These are phyloP conservation scores for Venturia nashicola DNA, from an alignment of 2,329 filamentous ascomycete genomes.

Conservation along the genomic window DNA sequence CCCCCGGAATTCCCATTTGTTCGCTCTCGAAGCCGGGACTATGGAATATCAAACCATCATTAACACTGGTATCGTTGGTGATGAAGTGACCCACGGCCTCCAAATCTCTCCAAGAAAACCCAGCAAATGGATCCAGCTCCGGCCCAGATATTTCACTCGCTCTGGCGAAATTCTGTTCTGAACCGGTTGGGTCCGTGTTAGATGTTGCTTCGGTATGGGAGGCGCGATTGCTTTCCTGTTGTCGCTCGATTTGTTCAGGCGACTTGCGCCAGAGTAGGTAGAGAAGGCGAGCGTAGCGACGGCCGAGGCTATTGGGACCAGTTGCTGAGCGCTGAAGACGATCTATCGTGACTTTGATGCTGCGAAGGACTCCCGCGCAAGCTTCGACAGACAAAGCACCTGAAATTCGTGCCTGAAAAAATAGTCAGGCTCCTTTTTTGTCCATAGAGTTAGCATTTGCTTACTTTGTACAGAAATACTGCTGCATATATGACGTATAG, in stretches of 20 bases:
- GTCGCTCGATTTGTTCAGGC: not conserved
- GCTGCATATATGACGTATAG: conserved; percentile 37
- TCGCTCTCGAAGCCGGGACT: not conserved
- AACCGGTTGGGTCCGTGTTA: not conserved
- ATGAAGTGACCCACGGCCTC: not conserved
- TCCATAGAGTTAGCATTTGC: not conserved
- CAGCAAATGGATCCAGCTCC: not conserved
- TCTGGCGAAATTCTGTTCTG: not conserved
- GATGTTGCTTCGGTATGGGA: not conserved
- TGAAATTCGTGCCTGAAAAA: not conserved
- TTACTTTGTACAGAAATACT: conserved; percentile 30
- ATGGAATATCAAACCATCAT: not conserved
- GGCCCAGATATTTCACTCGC: not conserved
- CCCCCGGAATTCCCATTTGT: not conserved
- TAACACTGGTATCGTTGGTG: not conserved
- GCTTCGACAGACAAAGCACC: not conserved
- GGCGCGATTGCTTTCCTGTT: not conserved
- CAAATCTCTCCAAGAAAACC: not conserved
- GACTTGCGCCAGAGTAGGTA: not conserved
- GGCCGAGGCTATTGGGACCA: not conserved
- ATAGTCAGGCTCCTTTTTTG: not conserved
- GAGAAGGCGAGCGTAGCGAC: not conserved
- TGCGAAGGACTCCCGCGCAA: not conserved
- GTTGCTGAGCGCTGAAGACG: not conserved
- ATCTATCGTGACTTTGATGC: not conserved